Evolutionary conservation across 2,329 filamentous ascomycete species (phyloP), one percentile per base, ranked within the genome.

Genomic region (Sclerotinia sclerotiorum): DNA sequence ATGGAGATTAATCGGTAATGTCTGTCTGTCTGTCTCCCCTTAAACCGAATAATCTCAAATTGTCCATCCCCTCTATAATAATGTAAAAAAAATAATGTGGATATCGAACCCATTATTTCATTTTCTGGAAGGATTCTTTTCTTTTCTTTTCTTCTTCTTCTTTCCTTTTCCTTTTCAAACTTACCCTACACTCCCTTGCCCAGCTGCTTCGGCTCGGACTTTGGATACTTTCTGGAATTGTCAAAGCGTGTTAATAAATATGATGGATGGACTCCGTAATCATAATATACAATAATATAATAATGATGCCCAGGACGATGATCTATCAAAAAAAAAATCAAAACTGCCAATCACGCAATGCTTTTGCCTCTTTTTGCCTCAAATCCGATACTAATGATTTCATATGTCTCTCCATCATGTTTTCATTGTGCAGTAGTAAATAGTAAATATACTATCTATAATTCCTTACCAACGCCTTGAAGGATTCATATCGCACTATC

Each of bases 1-100:
- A 49, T 51, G 58, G 44, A 49, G n/a, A 61, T 49, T 61, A 24
- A 49, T 61, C 58, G 58, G 58, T 35, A 49, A 61, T 49, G 21
- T n/a, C n/a, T n/a, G n/a, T n/a, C n/a, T n/a, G n/a, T 48, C 32
- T 32, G 35, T 35, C 42, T 32, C 57, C 42, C 19, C 27, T 29
- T 17, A 60, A 15, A 29, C 19, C 27, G 51, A 32, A 21, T 55
- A 44, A 46, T 60, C 29, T 29, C 29, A 29, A 29, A 29, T 29
- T 29, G 29, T 29, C 29, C 2, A 29, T 29, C 29, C 29, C 29
- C 29, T 29, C 29, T 29, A 5, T 29, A 29, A 29, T 55, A 44
- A 46, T 60, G 39, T 42, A 46, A 46, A 46, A 60, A 44, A 5
- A 35, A 35, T 32, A 32, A 13, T 48, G 57, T 46, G 42, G 57